These are phyloP conservation scores for Salicornia ramosissima DNA, from an alignment of 148 eudicot genomes.

Conservation along the genomic window DNA sequence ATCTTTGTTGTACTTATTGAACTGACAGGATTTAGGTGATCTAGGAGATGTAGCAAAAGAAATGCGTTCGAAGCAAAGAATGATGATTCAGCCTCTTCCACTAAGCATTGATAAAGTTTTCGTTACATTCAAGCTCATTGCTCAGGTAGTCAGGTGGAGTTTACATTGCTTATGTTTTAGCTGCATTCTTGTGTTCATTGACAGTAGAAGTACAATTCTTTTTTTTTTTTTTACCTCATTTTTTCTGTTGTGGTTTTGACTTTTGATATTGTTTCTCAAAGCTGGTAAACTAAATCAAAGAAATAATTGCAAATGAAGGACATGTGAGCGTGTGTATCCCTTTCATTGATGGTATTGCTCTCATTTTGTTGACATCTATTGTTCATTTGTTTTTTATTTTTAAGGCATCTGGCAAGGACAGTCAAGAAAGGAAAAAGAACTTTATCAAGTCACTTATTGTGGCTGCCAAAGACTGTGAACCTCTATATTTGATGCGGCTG, in stretches of 20 bases:
- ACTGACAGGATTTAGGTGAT: conserved; percentile 69
- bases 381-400: conserved; percentile 13
- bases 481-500: conserved; percentile 81
- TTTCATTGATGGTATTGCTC: neutral
- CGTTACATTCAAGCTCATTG: conserved; percentile 65
- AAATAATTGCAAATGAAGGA: neutral
- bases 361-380: neutral
- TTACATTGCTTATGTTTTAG: neutral
- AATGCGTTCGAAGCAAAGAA: conserved; percentile 69
- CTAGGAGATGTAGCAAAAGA: conserved; percentile 88
- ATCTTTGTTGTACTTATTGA: neutral
- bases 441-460: conserved; percentile 79
- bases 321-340: neutral
- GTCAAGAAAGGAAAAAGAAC: conserved; percentile 89
- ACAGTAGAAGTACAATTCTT: neutral
- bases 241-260: neutral
- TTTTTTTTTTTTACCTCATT: neutral
- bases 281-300: neutral
- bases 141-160: conserved; percentile 63
- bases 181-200: neutral
- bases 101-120: conserved; percentile 74
- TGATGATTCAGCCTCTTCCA: conserved; percentile 75
- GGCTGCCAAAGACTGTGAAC: conserved; percentile 95
- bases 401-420: conserved; percentile 83
- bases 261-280: neutral